Conservation (phyloP, 495 filamentous ascomycete species). For the Neurospora pannonica region DNA sequence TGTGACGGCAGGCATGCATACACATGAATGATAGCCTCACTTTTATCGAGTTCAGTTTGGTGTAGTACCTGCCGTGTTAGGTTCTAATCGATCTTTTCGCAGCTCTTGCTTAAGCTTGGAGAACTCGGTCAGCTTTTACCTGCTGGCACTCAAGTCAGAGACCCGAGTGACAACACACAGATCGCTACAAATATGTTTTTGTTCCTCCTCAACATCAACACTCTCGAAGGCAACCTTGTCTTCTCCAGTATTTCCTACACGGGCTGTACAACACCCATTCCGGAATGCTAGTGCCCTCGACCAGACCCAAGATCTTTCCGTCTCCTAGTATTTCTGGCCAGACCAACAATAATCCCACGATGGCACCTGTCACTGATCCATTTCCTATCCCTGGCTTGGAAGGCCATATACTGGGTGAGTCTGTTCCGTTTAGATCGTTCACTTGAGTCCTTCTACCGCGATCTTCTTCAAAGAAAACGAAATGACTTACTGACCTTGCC, state of each 20-base stretch:
- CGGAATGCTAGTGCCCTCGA: background rate
- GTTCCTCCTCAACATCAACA: background rate
- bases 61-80: background rate
- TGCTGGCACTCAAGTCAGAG: background rate
- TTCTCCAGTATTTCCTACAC: background rate
- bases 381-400: background rate
- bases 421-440: background rate
- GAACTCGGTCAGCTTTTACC: too few species aligned
- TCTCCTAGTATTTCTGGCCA: background rate
- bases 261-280: background rate
- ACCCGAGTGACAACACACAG: too few species aligned
- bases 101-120: background rate
- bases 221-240: background rate
- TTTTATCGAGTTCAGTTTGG: background rate
- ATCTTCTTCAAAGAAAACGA: too few species aligned
- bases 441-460: too few species aligned
- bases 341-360: background rate
- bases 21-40: background rate
- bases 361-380: background rate
- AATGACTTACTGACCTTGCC: background rate
- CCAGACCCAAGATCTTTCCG: background rate
- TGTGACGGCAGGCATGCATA: background rate
- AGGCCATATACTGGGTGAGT: background rate
- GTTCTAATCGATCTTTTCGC: background rate
- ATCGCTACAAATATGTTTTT: background rate